Evolutionary conservation across 176 grass and related monocot species (phyloP).

Genomic region (Panicum miliaceum): DNA sequence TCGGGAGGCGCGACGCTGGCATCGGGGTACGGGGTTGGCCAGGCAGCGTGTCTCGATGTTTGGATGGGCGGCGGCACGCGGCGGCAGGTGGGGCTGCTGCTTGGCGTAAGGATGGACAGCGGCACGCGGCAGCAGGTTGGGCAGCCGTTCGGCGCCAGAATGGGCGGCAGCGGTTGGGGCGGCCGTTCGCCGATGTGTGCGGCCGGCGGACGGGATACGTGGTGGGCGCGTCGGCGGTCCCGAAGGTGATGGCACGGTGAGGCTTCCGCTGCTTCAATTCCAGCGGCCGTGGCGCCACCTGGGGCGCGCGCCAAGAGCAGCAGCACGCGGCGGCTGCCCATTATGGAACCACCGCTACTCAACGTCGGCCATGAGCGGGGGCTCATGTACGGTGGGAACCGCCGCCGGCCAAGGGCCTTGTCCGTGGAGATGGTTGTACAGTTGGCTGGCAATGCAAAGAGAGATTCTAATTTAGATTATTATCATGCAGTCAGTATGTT

Average conservation of each 20-base stretch:
- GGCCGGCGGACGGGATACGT: too few species aligned
- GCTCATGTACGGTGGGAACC: not conserved
- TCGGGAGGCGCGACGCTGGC: too few species aligned
- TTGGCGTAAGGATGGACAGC: too few species aligned
- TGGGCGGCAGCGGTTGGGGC: too few species aligned
- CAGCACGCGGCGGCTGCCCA: not conserved
- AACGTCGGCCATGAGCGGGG: not conserved
- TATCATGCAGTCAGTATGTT: not conserved
- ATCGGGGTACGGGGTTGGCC: too few species aligned
- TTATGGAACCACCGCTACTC: constrained; percentile 26
- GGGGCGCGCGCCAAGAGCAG: not conserved
- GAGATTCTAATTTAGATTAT: not conserved
- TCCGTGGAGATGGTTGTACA: not conserved
- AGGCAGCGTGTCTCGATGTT: too few species aligned
- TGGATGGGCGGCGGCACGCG: too few species aligned
- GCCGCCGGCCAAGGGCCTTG: not conserved
- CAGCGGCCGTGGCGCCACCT: not conserved
- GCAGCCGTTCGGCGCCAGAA: too few species aligned
- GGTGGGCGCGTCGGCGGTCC: too few species aligned
- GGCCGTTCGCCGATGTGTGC: too few species aligned
- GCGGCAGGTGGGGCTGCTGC: too few species aligned
- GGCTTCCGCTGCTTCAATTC: not conserved
- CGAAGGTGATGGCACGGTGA: not conserved
- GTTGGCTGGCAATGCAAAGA: not conserved
- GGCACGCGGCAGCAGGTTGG: too few species aligned